Conservation (phyloP, 352 stramenopile genomes). For the Globisporangium radiosum region DNA sequence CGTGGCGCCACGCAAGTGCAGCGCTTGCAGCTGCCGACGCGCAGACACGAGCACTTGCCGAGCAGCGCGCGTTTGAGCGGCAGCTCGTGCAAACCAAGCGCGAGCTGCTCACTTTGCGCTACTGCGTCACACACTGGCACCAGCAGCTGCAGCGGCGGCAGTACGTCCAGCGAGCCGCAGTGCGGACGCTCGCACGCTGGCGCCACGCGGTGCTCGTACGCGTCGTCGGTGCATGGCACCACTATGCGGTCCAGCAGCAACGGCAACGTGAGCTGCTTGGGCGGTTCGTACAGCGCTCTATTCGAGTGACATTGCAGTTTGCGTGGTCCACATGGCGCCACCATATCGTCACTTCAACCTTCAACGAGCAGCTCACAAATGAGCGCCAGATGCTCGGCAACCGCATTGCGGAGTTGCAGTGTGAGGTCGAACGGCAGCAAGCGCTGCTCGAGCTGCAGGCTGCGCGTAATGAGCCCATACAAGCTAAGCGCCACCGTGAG, state of each 20-base stretch:
- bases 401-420: slow-evolving; percentile 2
- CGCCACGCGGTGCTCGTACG: slow-evolving; percentile 16
- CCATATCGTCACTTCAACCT: background rate
- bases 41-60: slow-evolving; percentile 11
- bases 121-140: slow-evolving; percentile 22
- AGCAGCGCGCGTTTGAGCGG: slow-evolving; percentile 21
- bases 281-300: slow-evolving; percentile 12
- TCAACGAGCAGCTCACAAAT: slow-evolving; percentile 1
- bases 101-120: slow-evolving; percentile 15
- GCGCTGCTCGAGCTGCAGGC: background rate
- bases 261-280: slow-evolving; percentile 19
- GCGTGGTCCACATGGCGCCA: slow-evolving; percentile 12
- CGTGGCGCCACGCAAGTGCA: slow-evolving; percentile 14
- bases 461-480: background rate
- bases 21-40: slow-evolving; percentile 12
- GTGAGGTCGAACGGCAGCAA: background rate
- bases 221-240: slow-evolving; percentile 18
- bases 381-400: background rate
- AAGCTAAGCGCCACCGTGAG: background rate
- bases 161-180: slow-evolving; percentile 6
- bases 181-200: slow-evolving; percentile 17
- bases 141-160: slow-evolving; percentile 5
- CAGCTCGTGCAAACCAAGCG: slow-evolving; percentile 18
- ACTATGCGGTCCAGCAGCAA: slow-evolving; percentile 14
- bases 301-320: background rate